These are phyloP conservation scores for Hanseniaspora meyeri DNA, from an alignment of 805 yeast species.

Conservation along the genomic window DNA sequence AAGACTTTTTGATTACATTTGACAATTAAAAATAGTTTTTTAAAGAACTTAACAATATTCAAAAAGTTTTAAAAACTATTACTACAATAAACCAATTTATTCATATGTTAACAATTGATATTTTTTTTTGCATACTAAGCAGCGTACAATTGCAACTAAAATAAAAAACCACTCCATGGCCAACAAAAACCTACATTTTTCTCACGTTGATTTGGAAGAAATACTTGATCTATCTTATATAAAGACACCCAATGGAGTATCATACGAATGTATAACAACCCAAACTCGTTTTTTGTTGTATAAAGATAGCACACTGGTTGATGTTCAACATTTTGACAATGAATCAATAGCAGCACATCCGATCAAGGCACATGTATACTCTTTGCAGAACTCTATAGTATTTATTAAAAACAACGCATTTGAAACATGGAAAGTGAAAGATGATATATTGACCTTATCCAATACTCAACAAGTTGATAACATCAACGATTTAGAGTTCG, in stretches of 20 bases:
- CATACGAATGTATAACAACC: constrained; percentile 2
- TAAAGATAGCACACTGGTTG: not conserved
- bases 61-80: not conserved
- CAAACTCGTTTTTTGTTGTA: not conserved
- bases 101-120: no score
- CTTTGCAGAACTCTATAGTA: not conserved
- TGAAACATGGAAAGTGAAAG: constrained; percentile 1
- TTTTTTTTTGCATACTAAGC: no score
- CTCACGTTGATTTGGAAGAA: not conserved
- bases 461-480: not conserved
- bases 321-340: not conserved
- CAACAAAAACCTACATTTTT: not conserved
- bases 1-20: not conserved
- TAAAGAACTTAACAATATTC: not conserved
- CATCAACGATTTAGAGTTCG: not conserved
- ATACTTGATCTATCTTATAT: not conserved
- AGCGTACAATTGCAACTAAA: no score
- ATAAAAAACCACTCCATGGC: no score
- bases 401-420: not conserved
- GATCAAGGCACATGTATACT: not conserved
- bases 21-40: not conserved
- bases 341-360: no score
- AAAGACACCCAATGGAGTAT: not conserved
- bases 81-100: not conserved
- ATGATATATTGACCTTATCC: not conserved